These are phyloP conservation scores for Coemansia sp. DNA, from an alignment of 192 early-diverging fungal species.

Conservation along the genomic window DNA sequence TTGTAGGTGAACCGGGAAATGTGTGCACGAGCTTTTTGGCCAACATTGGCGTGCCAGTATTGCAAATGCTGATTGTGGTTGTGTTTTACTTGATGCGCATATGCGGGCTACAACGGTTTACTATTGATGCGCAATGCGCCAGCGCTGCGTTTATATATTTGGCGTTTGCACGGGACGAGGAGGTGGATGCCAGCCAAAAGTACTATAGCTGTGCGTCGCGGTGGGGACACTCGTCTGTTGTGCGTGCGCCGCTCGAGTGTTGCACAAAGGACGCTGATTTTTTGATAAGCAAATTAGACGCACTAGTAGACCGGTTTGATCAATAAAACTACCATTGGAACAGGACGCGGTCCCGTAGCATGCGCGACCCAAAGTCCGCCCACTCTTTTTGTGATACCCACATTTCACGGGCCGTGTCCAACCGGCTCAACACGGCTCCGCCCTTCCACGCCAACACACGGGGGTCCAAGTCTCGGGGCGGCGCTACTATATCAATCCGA, in stretches of 20 bases:
- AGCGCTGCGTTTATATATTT: constrained; percentile 15
- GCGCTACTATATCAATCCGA: constrained; percentile 67
- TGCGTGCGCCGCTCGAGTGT: constrained; percentile 6
- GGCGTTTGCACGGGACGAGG: constrained; percentile 7
- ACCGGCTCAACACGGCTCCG: constrained; percentile 70
- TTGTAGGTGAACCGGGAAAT: constrained; percentile 51
- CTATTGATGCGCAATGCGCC: constrained; percentile 27
- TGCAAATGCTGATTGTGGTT: constrained; percentile 17
- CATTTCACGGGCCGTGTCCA: constrained; percentile 77
- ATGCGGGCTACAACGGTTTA: constrained; percentile 29
- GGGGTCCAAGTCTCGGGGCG: constrained; percentile 82
- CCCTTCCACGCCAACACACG: constrained; percentile 87
- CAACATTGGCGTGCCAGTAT: constrained; percentile 13
- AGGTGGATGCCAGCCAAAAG: constrained; percentile 33
- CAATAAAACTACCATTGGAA: constrained; percentile 51
- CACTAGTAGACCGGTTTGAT: constrained; percentile 7
- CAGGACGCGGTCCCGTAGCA: constrained; percentile 63
- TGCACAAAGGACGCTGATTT: constrained; percentile 10
- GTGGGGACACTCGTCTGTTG: constrained; percentile 22
- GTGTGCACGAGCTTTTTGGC: constrained; percentile 38
- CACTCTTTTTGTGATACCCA: constrained; percentile 77
- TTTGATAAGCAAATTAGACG: constrained; percentile 22
- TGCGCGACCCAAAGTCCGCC: constrained; percentile 66
- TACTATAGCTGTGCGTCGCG: constrained; percentile 38
- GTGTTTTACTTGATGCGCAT: constrained; percentile 35